Evolutionary conservation across 2,329 filamentous ascomycete species (phyloP), one percentile per base, ranked within the genome.

Genomic region (Fusarium stilboides): DNA sequence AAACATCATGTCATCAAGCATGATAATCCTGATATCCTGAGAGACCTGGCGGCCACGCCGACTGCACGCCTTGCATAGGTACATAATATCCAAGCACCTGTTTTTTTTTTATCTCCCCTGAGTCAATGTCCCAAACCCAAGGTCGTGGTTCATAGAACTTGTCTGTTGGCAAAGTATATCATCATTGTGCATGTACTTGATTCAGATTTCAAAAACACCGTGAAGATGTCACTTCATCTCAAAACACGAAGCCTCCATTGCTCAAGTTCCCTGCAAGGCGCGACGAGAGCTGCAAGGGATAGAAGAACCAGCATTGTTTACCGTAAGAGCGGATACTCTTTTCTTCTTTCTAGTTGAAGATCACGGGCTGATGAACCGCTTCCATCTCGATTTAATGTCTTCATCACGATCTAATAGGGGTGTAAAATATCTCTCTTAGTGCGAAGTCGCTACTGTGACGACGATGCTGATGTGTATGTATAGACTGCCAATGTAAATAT

Each of bases 41-140:
- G 14, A 44, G 22, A 46, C 19, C 39, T 6, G 24, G 33, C 22
- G 14, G 42, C 28, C 43, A 34, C 14, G 17, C 37, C 39, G 45
- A 36, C 42, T 42, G 12, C 33, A 51, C 39, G n/a, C 47, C 44
- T 44, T 63, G 52, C 61, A 58, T 53, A n/a, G 28, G 28, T 13
- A 31, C 28, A 20, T 22, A 17, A 42, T 52, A 62, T 62, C 66
- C 62, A 42, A 44, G 15, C 47, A 24, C 52, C 52, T 44, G 66
- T 63, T 67, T 66, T 39, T n/a, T 63, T 67, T 19, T n/a, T 17
- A 28, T 26, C 24, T 33, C 24, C 22, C 33, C 43, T 22, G 40
- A 44, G 26, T 63, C 53, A 65, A 53, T 52, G 24, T 58, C 22
- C 33, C 22, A 24, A 36, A 44, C 28, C 46, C 42, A 31, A 36